phyloP scores from a whole-genome alignment of 306 rosid species.

The Fragaria iinumae region DNA sequence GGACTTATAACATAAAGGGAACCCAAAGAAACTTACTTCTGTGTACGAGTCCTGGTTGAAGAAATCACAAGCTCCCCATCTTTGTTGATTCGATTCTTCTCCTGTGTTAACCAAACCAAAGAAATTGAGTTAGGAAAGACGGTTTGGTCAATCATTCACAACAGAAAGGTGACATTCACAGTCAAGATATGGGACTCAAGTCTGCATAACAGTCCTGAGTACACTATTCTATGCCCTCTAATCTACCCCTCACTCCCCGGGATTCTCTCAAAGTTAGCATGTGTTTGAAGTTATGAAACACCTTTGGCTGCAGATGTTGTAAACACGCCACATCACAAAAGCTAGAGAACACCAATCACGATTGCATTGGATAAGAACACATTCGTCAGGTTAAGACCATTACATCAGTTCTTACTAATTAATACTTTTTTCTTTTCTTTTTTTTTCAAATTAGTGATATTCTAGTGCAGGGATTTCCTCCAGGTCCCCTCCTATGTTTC shows the following conservation, averaged over 20 bases:
- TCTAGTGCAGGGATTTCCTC: not conserved
- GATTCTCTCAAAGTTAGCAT: not conserved
- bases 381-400: not conserved
- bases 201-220: not conserved
- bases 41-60: constrained; percentile 91
- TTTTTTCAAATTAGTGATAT: not conserved
- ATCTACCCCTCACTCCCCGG: not conserved
- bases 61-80: constrained; percentile 97
- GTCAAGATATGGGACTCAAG: not conserved
- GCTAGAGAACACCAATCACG: not conserved
- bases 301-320: not conserved
- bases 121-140: constrained; percentile 19
- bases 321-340: not conserved
- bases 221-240: not conserved
- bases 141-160: constrained; percentile 10
- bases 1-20: constrained; percentile 17
- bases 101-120: constrained; percentile 49
- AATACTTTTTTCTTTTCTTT: not conserved
- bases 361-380: not conserved
- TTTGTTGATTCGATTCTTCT: constrained; percentile 88
- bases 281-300: not conserved
- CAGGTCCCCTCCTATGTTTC: not conserved
- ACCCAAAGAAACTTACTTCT: constrained; percentile 57
- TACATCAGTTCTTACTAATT: not conserved
- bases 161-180: not conserved